Base-by-base conservation (phyloP, 2,329 filamentous ascomycete genomes). In the Alternaria incomplexa region DNA sequence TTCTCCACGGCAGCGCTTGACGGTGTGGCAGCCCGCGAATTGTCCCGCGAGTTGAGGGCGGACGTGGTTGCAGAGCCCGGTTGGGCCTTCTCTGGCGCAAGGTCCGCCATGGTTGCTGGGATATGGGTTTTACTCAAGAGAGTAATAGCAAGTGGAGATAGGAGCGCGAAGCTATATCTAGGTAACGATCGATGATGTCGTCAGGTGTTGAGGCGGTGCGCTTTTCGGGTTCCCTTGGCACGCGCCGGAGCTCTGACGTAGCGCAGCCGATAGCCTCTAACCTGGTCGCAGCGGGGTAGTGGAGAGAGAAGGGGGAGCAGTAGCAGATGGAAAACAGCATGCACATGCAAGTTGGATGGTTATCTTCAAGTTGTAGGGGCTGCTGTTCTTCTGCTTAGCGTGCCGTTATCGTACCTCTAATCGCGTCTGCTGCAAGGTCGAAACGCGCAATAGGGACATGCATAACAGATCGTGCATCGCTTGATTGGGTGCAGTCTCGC, bases 1-100 rank as follows among this genome's bases (percentile, higher is more conserved):
- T 89, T 88, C 75, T 89, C 87, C 2, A 67, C 73, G 15, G 73
- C 68, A 11, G 73, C 73, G 63, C 71, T 75, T 25, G 73, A 70
- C 17, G 79, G 77, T 46, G 77, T 79, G 20, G 77, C 62, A 22
- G 78, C 76, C 61, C 77, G 69, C 61, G 79, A 81, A 23, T 74
- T 66, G n/a, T 76, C 75, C 60, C 65, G 74, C 10, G 78, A 80
- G 65, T 67, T 73, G 63, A 72, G 64, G 54, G 74, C 73, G 28
- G 78, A 79, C 56, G 62, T 65, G 50, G 75, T 70, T 55, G 72
- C 63, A 25, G 74, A 72, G 57, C 72, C 68, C 56, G 68, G 68
- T 44, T 64, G 62, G 64, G 73, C 69, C 47, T 70, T 74, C 25
- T 72, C 66, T 50, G 76, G 68, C 46, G 74, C 68, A 56, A 73